Conservation (phyloP, 1,139 yeast genomes). For the Geotrichum phurueaensis region DNA sequence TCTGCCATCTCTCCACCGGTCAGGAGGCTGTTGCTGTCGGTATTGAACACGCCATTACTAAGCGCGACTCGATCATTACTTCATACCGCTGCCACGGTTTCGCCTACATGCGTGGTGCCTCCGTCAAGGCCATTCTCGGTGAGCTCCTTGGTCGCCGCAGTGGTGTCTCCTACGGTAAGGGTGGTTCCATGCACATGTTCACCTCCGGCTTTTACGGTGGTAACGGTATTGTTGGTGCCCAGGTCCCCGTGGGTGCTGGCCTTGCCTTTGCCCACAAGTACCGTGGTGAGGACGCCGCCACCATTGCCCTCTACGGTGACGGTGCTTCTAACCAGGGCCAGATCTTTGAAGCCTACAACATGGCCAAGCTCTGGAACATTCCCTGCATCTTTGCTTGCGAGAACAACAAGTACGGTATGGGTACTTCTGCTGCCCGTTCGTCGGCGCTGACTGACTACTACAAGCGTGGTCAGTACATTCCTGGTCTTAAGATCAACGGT, state of each 20-base stretch:
- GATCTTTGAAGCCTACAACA: slow-evolving; percentile 93
- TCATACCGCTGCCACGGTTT: slow-evolving; percentile 99
- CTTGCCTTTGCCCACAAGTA: slow-evolving; percentile 96
- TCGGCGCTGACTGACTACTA: slow-evolving; percentile 94
- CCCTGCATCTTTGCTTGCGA: slow-evolving; percentile 95
- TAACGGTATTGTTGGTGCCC: slow-evolving; percentile 99
- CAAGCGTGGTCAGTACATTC: slow-evolving; percentile 99
- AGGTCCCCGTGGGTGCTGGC: slow-evolving; percentile 97
- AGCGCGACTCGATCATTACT: slow-evolving; percentile 82
- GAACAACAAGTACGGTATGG: slow-evolving; percentile 99
- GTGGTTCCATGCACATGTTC: slow-evolving; percentile 99
- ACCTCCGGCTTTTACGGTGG: slow-evolving; percentile 96
- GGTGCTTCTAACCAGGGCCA: slow-evolving; percentile 99
- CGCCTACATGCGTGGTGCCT: slow-evolving; percentile 91
- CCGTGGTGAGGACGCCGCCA: slow-evolving; percentile 65
- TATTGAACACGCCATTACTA: slow-evolving; percentile 86
- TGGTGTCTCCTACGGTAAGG: slow-evolving; percentile 95
- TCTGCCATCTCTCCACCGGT: slow-evolving; percentile 96
- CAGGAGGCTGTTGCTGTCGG: slow-evolving; percentile 99
- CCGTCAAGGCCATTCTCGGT: slow-evolving; percentile 84
- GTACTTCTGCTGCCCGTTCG: slow-evolving; percentile 96
- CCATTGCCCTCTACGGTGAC: slow-evolving; percentile 91
- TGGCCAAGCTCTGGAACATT: slow-evolving; percentile 98
- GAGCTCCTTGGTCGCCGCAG: slow-evolving; percentile 95
- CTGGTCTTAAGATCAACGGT: slow-evolving; percentile 97